These are phyloP conservation scores for Termitomyces heimii DNA, from an alignment of 768 basidiomycete genomes.

Conservation along the genomic window DNA sequence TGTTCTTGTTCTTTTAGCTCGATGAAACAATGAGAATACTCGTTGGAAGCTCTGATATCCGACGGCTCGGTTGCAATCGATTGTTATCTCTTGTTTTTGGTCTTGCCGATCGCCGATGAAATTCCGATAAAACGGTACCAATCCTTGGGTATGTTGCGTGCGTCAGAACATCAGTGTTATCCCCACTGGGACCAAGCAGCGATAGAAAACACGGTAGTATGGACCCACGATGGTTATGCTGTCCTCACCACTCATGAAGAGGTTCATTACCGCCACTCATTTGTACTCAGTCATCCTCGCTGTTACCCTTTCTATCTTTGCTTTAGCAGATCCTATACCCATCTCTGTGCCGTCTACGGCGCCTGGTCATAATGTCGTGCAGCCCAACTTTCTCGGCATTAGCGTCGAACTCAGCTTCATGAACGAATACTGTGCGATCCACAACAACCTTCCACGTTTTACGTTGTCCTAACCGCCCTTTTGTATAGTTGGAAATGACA, in stretches of 20 bases:
- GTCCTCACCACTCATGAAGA: neutral
- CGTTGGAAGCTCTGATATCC: too few relatives aligned
- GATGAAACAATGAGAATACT: too few relatives aligned
- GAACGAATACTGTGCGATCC: conserved; percentile 41
- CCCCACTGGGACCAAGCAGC: too few relatives aligned
- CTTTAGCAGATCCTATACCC: conserved; percentile 20
- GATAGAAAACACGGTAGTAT: too few relatives aligned
- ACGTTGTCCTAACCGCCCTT: neutral
- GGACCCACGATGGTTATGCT: neutral
- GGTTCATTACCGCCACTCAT: conserved; percentile 10
- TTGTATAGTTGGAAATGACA: conserved; percentile 43
- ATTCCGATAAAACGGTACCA: too few relatives aligned
- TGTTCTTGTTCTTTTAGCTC: too few relatives aligned
- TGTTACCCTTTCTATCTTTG: conserved; percentile 5
- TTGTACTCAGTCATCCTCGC: conserved; percentile 6
- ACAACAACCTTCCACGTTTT: neutral
- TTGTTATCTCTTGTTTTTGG: too few relatives aligned
- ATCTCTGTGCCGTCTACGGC: conserved; percentile 28
- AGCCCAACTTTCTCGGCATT: conserved; percentile 57
- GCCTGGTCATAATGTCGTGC: conserved; percentile 31
- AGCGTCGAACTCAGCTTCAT: conserved; percentile 61
- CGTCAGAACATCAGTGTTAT: too few relatives aligned
- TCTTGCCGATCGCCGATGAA: too few relatives aligned
- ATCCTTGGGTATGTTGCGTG: too few relatives aligned
- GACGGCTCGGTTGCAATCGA: too few relatives aligned